phyloP scores from a whole-genome alignment of 192 early-diverging fungal species.

The Mortierella antarctica region DNA sequence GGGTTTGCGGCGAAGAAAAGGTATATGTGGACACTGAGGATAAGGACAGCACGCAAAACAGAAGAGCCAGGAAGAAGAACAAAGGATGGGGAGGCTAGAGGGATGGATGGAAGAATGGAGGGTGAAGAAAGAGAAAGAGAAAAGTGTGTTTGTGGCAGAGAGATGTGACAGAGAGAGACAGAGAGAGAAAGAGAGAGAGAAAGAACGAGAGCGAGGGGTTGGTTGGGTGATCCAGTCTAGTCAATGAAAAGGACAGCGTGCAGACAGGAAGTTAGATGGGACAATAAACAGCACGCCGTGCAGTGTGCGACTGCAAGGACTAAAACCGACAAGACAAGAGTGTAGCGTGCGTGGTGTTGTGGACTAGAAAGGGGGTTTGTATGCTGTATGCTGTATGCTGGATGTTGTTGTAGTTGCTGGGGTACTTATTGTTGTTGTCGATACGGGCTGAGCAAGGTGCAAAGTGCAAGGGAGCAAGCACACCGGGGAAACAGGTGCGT shows the following conservation, averaged over 20 bases:
- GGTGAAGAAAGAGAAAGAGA: slow-evolving; percentile 5
- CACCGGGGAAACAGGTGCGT: too few relatives aligned
- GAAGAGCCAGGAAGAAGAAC: background rate
- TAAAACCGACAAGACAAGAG: too few relatives aligned
- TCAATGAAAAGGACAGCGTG: background rate
- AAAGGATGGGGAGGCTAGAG: background rate
- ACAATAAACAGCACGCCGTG: too few relatives aligned
- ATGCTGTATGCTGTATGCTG: too few relatives aligned
- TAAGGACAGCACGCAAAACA: background rate
- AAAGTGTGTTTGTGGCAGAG: background rate
- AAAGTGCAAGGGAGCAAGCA: too few relatives aligned
- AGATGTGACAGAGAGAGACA: background rate
- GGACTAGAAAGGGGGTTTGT: too few relatives aligned
- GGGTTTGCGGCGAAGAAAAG: background rate
- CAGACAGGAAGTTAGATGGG: too few relatives aligned
- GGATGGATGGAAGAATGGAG: background rate
- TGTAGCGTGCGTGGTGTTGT: too few relatives aligned
- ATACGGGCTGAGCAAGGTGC: too few relatives aligned
- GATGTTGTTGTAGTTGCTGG: too few relatives aligned
- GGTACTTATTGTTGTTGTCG: too few relatives aligned
- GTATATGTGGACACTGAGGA: background rate
- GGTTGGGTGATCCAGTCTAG: background rate
- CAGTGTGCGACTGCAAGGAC: too few relatives aligned
- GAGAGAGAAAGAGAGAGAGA: slow-evolving; percentile 1
- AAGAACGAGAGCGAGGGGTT: background rate